Conservation (phyloP, 140 eudicot genomes). For the Stevia rebaudiana region DNA sequence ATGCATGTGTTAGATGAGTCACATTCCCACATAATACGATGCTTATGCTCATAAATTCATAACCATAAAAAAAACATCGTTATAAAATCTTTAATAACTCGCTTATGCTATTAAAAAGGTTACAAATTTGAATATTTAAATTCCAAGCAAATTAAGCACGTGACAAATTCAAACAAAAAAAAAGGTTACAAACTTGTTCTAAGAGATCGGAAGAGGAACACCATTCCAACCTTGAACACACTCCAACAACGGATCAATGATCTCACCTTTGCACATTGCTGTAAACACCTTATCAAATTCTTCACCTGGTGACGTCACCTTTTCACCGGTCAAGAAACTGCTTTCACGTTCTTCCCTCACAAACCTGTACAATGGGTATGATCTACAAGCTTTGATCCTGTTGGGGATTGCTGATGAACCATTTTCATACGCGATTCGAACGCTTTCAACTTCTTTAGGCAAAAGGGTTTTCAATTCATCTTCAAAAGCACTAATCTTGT, state of each 20-base stretch:
- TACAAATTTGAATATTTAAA: background rate
- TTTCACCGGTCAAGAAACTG: conserved; percentile 65
- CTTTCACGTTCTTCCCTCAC: conserved; percentile 63
- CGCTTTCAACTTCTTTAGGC: conserved; percentile 73
- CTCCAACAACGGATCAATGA: conserved; percentile 80
- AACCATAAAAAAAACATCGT: no score
- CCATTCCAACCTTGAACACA: conserved; percentile 87
- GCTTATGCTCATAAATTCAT: no score
- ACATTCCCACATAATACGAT: no score
- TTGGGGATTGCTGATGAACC: conserved; percentile 52
- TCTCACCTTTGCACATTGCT: conserved; percentile 60
- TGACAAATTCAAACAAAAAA: background rate
- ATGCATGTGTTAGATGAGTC: no score
- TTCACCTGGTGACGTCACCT: conserved; percentile 74
- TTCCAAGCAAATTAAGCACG: background rate
- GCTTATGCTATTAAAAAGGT: no score
- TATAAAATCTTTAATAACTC: no score
- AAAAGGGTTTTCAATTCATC: conserved; percentile 55
- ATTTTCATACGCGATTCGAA: conserved; percentile 44
- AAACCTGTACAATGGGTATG: conserved; percentile 74
- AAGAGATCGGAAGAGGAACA: conserved; percentile 76
- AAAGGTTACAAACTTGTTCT: conserved; percentile 1
- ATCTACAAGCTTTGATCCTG: conserved; percentile 74
- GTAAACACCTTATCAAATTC: conserved; percentile 84
- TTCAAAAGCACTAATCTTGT: conserved; percentile 69